Evolutionary conservation across 306 rosid species (phyloP).

Genomic region (Pyrus communis): DNA sequence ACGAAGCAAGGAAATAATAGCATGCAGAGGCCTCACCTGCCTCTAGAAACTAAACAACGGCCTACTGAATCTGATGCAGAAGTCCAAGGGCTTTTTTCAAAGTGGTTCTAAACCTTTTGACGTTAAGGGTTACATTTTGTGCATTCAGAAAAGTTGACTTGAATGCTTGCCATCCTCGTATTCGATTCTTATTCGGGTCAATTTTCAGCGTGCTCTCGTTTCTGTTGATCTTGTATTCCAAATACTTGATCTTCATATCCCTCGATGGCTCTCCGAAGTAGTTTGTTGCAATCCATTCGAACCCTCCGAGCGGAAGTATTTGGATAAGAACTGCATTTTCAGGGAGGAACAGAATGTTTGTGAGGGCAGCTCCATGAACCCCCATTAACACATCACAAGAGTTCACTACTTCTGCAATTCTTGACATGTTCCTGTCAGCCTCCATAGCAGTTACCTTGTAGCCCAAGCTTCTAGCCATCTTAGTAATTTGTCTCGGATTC

Average conservation of each 20-base stretch:
- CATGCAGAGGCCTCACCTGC: not conserved
- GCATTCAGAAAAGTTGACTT: slow-evolving; percentile 60
- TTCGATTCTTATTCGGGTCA: slow-evolving; percentile 33
- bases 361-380: slow-evolving; percentile 90
- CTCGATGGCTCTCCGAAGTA: slow-evolving; percentile 53
- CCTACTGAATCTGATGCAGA: slow-evolving; percentile 31
- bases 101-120: slow-evolving; percentile 60
- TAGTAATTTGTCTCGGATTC: slow-evolving; percentile 42
- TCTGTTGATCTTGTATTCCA: slow-evolving; percentile 55
- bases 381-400: slow-evolving; percentile 89
- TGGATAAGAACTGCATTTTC: slow-evolving; percentile 65
- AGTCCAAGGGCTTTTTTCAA: slow-evolving; percentile 67
- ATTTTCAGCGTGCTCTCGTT: slow-evolving; percentile 64
- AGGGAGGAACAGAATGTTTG: slow-evolving; percentile 82
- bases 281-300: slow-evolving; percentile 51
- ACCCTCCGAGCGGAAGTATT: slow-evolving; percentile 66
- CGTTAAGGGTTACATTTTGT: slow-evolving; percentile 59
- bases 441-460: slow-evolving; percentile 44
- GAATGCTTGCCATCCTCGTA: slow-evolving; percentile 46
- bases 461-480: slow-evolving; percentile 52
- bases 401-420: slow-evolving; percentile 50
- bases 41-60: not conserved
- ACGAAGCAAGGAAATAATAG: not conserved
- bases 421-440: slow-evolving; percentile 36
- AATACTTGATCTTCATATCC: slow-evolving; percentile 63